Conservation (phyloP, 257 asterid genomes). For the Plantago major region DNA sequence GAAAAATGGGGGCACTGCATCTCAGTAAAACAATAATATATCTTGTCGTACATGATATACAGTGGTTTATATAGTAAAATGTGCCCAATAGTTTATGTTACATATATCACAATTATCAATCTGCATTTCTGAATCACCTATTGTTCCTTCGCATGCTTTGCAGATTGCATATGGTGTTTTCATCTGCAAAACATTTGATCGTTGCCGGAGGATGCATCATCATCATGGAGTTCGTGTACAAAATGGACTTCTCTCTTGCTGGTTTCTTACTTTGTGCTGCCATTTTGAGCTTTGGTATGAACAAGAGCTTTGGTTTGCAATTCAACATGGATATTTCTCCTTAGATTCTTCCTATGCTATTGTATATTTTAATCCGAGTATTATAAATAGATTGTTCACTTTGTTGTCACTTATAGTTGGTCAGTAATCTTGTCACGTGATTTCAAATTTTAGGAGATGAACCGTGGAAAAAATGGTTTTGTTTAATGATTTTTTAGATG, state of each 20-base stretch:
- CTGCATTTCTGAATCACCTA: slow-evolving; percentile 7
- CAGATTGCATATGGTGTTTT: slow-evolving; percentile 98
- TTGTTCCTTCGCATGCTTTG: slow-evolving; percentile 22
- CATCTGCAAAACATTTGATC: slow-evolving; percentile 93
- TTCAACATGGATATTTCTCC: not conserved
- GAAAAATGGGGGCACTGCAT: no score
- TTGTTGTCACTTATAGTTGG: not conserved
- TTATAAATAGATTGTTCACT: not conserved
- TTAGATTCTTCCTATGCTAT: not conserved
- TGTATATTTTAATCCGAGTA: not conserved
- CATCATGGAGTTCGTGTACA: slow-evolving; percentile 76
- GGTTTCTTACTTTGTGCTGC: slow-evolving; percentile 78
- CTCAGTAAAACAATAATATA: no score
- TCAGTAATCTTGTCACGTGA: no score
- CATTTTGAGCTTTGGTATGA: slow-evolving; percentile 80
- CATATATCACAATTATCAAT: not conserved
- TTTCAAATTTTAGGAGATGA: no score
- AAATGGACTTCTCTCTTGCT: slow-evolving; percentile 83
- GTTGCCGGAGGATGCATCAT: slow-evolving; percentile 91
- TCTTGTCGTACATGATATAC: no score
- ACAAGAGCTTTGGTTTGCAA: slow-evolving; percentile 3
- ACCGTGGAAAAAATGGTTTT: no score
- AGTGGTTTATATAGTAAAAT: no score
- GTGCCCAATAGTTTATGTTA: no score
- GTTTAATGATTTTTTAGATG: no score